Evolutionary conservation across 768 basidiomycete genomes (phyloP).

Genomic region (Mycena crocata): DNA sequence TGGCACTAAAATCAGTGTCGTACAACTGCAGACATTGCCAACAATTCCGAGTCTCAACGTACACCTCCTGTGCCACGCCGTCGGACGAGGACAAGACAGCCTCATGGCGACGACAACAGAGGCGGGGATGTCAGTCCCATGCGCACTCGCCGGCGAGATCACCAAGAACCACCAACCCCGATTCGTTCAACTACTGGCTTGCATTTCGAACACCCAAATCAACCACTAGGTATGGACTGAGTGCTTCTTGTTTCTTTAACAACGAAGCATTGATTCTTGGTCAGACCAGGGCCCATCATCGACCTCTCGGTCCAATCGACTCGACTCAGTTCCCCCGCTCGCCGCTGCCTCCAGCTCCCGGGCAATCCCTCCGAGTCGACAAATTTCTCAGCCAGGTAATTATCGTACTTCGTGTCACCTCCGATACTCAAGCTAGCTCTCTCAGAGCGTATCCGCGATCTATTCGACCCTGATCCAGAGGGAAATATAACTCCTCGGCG

Average conservation of each 20-base stretch:
- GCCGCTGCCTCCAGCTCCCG: too few species aligned
- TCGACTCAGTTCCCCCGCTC: too few species aligned
- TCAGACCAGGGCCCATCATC: background rate
- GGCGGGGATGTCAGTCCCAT: slow-evolving; percentile 8
- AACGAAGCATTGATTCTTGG: background rate
- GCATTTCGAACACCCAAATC: too few species aligned
- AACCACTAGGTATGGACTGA: too few species aligned
- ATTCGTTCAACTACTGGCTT: too few species aligned
- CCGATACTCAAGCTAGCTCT: too few species aligned
- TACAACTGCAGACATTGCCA: background rate
- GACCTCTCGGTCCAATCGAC: background rate
- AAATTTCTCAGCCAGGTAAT: too few species aligned
- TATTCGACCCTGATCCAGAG: slow-evolving; percentile 9
- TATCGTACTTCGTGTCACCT: too few species aligned
- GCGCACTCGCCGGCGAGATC: background rate
- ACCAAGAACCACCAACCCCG: slow-evolving; percentile 3
- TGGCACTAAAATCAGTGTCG: background rate
- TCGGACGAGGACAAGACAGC: background rate
- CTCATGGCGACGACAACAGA: background rate
- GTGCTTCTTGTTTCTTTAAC: background rate
- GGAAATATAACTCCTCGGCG: background rate
- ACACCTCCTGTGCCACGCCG: background rate
- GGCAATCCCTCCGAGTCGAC: too few species aligned
- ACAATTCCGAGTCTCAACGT: background rate
- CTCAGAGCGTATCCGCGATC: slow-evolving; percentile 1